phyloP scores from a whole-genome alignment of 2,329 filamentous ascomycete genomes.

The Neofusicoccum parvum region DNA sequence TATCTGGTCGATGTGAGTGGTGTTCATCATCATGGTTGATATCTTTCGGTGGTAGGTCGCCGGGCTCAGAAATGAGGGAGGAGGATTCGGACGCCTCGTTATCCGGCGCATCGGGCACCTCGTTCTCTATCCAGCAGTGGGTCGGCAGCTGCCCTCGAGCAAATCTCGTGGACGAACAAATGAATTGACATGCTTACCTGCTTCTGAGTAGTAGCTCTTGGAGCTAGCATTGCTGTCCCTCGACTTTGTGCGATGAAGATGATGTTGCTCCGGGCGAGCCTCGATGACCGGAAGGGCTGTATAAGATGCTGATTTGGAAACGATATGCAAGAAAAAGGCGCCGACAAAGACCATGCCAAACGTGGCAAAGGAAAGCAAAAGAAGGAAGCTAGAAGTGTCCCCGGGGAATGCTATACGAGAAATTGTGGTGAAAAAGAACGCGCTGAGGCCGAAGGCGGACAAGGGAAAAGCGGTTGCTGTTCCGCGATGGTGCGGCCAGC shows the following conservation, averaged over 20 bases:
- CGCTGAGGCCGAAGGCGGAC: slow-evolving; percentile 90
- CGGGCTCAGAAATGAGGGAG: slow-evolving; percentile 73
- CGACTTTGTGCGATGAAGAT: slow-evolving; percentile 49
- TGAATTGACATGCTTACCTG: slow-evolving; percentile 60
- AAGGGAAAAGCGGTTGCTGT: slow-evolving; percentile 93
- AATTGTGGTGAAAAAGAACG: slow-evolving; percentile 89
- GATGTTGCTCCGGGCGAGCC: slow-evolving; percentile 40
- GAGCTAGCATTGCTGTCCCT: slow-evolving; percentile 47
- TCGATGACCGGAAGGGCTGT: slow-evolving; percentile 55
- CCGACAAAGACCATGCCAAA: slow-evolving; percentile 72
- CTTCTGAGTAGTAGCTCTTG: slow-evolving; percentile 53
- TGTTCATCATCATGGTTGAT: slow-evolving; percentile 62
- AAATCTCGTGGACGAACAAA: slow-evolving; percentile 11
- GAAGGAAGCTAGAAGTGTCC: slow-evolving; percentile 77
- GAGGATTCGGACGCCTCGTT: slow-evolving; percentile 70
- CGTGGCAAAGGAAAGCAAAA: slow-evolving; percentile 79
- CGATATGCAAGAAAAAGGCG: slow-evolving; percentile 82
- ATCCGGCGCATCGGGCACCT: slow-evolving; percentile 10
- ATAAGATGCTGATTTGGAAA: slow-evolving; percentile 60
- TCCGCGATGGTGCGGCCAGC: slow-evolving; percentile 88
- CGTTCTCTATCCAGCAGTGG: slow-evolving; percentile 14
- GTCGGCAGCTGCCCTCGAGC: slow-evolving; percentile 20
- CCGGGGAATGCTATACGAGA: slow-evolving; percentile 79
- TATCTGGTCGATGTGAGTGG: slow-evolving; percentile 82
- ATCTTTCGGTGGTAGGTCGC: slow-evolving; percentile 51